Evolutionary conservation across 2,329 filamentous ascomycete species (phyloP).

Genomic region (Podosphaera leucotricha): DNA sequence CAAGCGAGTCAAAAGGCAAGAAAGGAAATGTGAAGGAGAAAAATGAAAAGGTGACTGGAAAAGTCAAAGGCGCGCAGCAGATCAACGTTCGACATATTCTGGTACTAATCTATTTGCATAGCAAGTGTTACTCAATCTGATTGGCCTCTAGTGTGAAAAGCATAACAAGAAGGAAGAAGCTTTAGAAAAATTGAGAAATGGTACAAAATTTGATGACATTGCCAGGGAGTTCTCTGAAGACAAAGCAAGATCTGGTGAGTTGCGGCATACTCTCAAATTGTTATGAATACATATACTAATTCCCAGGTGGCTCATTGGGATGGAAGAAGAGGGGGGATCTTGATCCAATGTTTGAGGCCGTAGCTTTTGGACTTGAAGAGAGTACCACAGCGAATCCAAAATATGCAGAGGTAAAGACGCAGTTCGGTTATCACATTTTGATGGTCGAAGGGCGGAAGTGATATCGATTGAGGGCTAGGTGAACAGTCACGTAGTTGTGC

Average conservation of each 20-base stretch:
- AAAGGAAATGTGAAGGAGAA: conserved; percentile 18
- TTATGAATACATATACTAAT: neutral
- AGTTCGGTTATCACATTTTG: conserved; percentile 57
- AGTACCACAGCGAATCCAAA: conserved; percentile 42
- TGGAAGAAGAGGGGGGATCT: conserved; percentile 49
- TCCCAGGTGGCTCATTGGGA: conserved; percentile 41
- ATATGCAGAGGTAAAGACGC: conserved; percentile 47
- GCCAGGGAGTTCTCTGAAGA: conserved; percentile 52
- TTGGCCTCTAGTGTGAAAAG: conserved; percentile 37
- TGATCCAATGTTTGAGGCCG: conserved; percentile 45
- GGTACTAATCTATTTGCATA: conserved; percentile 4
- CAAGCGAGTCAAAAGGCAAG: neutral
- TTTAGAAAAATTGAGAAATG: conserved; percentile 38
- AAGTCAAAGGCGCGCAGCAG: conserved; percentile 36
- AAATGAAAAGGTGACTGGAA: conserved; percentile 18
- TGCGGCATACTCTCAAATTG: neutral
- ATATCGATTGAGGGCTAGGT: neutral
- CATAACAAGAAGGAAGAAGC: conserved; percentile 59
- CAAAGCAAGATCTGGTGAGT: conserved; percentile 41
- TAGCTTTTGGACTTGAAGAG: conserved; percentile 43
- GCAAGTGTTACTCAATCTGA: conserved; percentile 2
- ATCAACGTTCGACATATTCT: conserved; percentile 54
- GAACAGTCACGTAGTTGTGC: too few species aligned
- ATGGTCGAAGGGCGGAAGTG: conserved; percentile 32
- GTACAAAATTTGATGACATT: conserved; percentile 52